These are phyloP conservation scores for Euphorbia peplus DNA, from an alignment of 345 rosid species.

Conservation along the genomic window DNA sequence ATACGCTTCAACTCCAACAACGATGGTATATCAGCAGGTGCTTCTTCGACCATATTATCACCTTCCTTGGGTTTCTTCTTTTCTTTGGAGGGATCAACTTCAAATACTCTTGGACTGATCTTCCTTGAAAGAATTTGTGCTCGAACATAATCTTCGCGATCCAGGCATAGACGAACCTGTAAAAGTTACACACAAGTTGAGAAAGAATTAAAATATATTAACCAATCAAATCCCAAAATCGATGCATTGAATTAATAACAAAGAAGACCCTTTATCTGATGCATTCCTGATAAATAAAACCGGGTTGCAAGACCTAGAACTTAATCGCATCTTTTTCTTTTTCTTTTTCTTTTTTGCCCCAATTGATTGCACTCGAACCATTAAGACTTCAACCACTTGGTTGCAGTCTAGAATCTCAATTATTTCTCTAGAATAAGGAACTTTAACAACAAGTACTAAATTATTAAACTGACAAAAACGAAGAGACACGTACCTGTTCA, in stretches of 20 bases:
- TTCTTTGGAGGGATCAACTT: slow-evolving; percentile 66
- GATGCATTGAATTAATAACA: background rate
- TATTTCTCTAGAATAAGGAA: background rate
- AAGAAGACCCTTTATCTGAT: background rate
- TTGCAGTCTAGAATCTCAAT: background rate
- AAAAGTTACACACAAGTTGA: slow-evolving; percentile 12
- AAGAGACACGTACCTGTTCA: slow-evolving; percentile 58
- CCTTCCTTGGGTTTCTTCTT: slow-evolving; percentile 96
- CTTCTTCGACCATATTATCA: slow-evolving; percentile 78
- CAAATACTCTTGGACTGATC: slow-evolving; percentile 88
- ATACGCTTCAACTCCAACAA: slow-evolving; percentile 72
- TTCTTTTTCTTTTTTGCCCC: background rate
- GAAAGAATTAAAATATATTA: slow-evolving; percentile 12
- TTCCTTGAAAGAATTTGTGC: slow-evolving; percentile 95
- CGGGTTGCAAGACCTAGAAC: background rate
- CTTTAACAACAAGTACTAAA: background rate
- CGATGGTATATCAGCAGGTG: slow-evolving; percentile 95
- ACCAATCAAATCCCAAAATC: background rate
- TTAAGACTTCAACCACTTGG: background rate
- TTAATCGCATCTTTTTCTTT: background rate
- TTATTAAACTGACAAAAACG: background rate
- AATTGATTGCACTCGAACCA: background rate
- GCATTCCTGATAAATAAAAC: background rate
- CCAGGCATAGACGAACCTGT: slow-evolving; percentile 88
- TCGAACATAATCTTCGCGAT: slow-evolving; percentile 86